Evolutionary conservation across 495 filamentous ascomycete genomes (phyloP).

Genomic region (Chaetomidium leptoderma): DNA sequence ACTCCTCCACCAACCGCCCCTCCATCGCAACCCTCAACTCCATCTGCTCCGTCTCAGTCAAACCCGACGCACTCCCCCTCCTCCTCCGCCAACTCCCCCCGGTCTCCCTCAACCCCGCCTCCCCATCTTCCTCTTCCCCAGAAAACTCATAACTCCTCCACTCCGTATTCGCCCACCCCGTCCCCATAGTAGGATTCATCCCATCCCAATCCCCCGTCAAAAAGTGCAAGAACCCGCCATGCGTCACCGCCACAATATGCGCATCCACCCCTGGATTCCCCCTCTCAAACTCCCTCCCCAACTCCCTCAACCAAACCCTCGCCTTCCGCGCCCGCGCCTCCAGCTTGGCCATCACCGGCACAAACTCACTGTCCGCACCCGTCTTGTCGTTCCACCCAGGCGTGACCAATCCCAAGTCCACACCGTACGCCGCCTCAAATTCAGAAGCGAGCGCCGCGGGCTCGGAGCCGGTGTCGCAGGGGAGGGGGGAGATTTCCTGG

Average conservation of each 20-base stretch:
- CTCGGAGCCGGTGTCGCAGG: conserved; percentile 74
- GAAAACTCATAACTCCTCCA: conserved; percentile 70
- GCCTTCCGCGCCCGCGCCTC: conserved; percentile 58
- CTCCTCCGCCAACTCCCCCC: conserved; percentile 51
- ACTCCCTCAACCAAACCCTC: conserved; percentile 62
- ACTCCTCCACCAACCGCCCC: conserved; percentile 27
- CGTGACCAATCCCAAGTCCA: conserved; percentile 59
- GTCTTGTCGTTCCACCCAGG: conserved; percentile 70
- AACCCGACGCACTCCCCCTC: conserved; percentile 45
- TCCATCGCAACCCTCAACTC: conserved; percentile 36
- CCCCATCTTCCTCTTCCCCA: conserved; percentile 53
- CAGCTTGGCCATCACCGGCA: conserved; percentile 54
- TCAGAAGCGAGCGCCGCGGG: conserved; percentile 51
- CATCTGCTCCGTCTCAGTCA: conserved; percentile 43
- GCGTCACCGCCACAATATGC: conserved; percentile 59
- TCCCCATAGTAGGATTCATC: conserved; percentile 55
- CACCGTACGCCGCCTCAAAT: conserved; percentile 51
- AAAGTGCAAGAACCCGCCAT: conserved; percentile 55
- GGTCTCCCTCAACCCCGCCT: conserved; percentile 58
- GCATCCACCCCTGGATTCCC: conserved; percentile 42
- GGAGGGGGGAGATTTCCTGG: conserved; percentile 72
- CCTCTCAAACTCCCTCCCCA: conserved; percentile 35
- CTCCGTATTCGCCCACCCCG: conserved; percentile 83
- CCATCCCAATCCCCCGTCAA: conserved; percentile 81
- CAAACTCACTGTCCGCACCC: conserved; percentile 48